Conservation (phyloP, 192 early-diverging fungal species). For the Backusella tuberculispora region DNA sequence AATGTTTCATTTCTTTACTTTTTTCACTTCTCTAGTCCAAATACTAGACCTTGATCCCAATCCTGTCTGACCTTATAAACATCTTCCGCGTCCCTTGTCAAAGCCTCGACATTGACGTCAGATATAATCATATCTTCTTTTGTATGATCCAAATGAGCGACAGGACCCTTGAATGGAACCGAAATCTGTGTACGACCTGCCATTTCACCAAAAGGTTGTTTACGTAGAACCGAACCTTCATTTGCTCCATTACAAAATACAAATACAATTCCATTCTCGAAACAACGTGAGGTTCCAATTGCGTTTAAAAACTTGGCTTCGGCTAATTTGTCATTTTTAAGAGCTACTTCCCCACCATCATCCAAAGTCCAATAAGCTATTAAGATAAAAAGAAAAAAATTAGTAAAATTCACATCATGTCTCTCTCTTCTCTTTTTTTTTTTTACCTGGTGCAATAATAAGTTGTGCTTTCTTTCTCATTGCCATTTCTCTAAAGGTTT, state of each 20-base stretch:
- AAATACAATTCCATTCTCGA: conserved; percentile 38
- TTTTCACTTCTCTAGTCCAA: background rate
- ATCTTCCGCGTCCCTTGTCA: conserved; percentile 28
- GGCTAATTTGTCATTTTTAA: conserved; percentile 10
- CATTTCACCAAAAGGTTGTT: conserved; percentile 24
- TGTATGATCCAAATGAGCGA: conserved; percentile 24
- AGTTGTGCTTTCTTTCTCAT: conserved; percentile 26
- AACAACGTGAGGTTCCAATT: conserved; percentile 26
- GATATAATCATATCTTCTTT: conserved; percentile 38
- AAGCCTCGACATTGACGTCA: conserved; percentile 10
- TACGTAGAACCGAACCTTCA: background rate
- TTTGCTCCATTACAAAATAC: conserved; percentile 39
- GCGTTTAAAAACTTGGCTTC: conserved; percentile 33
- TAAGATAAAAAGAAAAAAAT: background rate
- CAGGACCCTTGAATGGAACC: conserved; percentile 34
- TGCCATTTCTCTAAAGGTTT: conserved; percentile 32
- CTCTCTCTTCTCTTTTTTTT: background rate
- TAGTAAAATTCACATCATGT: too few relatives aligned
- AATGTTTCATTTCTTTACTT: background rate
- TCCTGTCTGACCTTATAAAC: conserved; percentile 35
- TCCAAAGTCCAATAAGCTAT: conserved; percentile 33
- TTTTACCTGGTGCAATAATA: conserved; percentile 33
- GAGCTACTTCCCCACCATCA: conserved; percentile 14
- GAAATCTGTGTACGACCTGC: conserved; percentile 33
- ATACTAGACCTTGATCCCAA: conserved; percentile 16